These are phyloP conservation scores for Diutina mesorugosa DNA, from an alignment of 1,139 yeast species.

Conservation along the genomic window DNA sequence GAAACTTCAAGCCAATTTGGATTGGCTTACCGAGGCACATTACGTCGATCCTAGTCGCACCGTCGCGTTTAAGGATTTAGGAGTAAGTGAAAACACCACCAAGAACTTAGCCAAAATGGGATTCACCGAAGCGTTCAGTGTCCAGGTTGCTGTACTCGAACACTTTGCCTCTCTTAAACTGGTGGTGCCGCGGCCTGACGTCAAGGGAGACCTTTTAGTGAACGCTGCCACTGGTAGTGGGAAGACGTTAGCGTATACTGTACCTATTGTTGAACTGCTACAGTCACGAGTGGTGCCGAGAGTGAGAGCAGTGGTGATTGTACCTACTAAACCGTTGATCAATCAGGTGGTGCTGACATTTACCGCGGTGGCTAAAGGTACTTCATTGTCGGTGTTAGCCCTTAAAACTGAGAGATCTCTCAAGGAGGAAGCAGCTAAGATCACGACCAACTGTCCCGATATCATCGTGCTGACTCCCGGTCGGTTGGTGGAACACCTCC, in stretches of 20 bases:
- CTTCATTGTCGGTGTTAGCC: conserved; percentile 46
- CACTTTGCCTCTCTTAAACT: conserved; percentile 19
- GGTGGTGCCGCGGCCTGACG: conserved; percentile 32
- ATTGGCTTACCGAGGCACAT: conserved; percentile 60
- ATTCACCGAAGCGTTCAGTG: conserved; percentile 56
- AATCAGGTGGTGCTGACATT: conserved; percentile 68
- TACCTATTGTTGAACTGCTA: conserved; percentile 70
- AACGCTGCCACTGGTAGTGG: conserved; percentile 97
- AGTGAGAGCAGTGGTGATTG: conserved; percentile 63
- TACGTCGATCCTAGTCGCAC: conserved; percentile 34
- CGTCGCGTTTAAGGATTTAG: conserved; percentile 30
- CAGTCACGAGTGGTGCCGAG: conserved; percentile 55
- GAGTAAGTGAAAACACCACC: conserved; percentile 26
- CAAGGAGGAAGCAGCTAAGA: conserved; percentile 46
- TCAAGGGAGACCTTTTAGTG: conserved; percentile 64
- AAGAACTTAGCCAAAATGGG: conserved; percentile 34
- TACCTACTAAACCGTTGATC: conserved; percentile 85
- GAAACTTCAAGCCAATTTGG: conserved; percentile 28
- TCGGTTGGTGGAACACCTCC: conserved; percentile 78
- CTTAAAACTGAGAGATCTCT: conserved; percentile 50
- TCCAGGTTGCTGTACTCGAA: conserved; percentile 58
- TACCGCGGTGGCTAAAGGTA: conserved; percentile 48
- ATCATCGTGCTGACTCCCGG: conserved; percentile 85
- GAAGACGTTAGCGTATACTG: conserved; percentile 78
- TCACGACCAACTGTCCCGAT: conserved; percentile 48